Evolutionary conservation across 2,329 filamentous ascomycete genomes (phyloP), one percentile per base, ranked within the genome.

Genomic region (Cyphellophora europaea): DNA sequence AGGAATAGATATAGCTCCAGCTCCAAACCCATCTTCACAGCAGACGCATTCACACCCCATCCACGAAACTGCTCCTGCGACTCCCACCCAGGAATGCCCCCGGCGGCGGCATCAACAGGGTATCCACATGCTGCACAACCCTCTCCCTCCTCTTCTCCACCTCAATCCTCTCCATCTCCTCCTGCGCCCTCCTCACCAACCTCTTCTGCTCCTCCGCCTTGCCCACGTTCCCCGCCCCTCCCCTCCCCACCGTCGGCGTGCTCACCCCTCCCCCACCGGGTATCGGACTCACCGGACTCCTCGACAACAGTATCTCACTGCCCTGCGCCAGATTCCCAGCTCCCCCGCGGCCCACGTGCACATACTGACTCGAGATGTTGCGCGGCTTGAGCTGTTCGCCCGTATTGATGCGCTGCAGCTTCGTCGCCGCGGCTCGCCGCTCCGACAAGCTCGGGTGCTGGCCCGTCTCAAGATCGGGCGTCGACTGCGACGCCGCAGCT

Each of bases 221-320:
- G 3, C 32, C 38, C 17, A 69, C 75, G 59, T 80, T 80, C 21
- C 76, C 76, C 1, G 74, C 73, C 13, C 76, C 76, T 44, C 76
- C 76, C 38, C 76, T 70, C 35, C 76, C 76, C 21, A n/a, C n/a
- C 8, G 21, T 25, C 21, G 21, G 21, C n/a, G 21, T 25, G 21
- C 21, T 25, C 21, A 25, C 21, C 8, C 21, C n/a, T 25, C 21
- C 8, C n/a, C 8, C 21, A 25, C 8, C 8, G 8, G 21, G n/a
- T 25, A n/a, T 25, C 8, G 21, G 21, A n/a, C 21, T 25, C 8
- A 25, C 8, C 21, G 21, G 21, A n/a, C 21, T 25, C n/a, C 21
- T 8, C 21, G 21, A 8, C n/a, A n/a, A 25, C n/a, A n/a, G n/a
- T 8, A 25, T 25, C 21, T 25, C n/a, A n/a, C n/a, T 25, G 21